These are phyloP conservation scores for Mucor saturninus DNA, from an alignment of 371 early-diverging fungal genomes.

Conservation along the genomic window DNA sequence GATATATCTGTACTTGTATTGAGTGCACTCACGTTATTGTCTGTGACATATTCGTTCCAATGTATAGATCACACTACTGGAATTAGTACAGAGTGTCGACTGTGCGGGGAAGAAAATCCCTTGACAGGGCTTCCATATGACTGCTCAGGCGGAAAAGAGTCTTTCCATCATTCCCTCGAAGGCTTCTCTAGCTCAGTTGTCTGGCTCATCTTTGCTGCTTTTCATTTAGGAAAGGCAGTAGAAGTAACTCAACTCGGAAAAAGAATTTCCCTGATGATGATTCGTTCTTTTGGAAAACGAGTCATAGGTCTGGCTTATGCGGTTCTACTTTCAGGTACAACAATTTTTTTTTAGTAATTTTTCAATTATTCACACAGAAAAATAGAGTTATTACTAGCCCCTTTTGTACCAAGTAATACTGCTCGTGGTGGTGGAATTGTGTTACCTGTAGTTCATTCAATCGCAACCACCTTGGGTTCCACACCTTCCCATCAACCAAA, in stretches of 20 bases:
- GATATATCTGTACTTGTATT: slow-evolving; percentile 62
- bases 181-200: slow-evolving; percentile 68
- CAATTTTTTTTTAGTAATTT: background rate
- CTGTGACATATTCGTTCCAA: slow-evolving; percentile 63
- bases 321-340: slow-evolving; percentile 54
- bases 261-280: slow-evolving; percentile 60
- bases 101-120: slow-evolving; percentile 50
- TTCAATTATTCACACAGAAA: background rate
- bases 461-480: slow-evolving; percentile 58
- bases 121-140: slow-evolving; percentile 38
- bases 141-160: slow-evolving; percentile 59
- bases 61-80: slow-evolving; percentile 59
- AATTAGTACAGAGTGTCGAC: slow-evolving; percentile 52
- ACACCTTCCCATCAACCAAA: slow-evolving; percentile 39
- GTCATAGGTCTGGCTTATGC: slow-evolving; percentile 67
- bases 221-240: slow-evolving; percentile 72
- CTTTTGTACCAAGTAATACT: slow-evolving; percentile 76
- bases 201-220: slow-evolving; percentile 76
- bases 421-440: slow-evolving; percentile 80
- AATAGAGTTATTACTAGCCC: slow-evolving; percentile 64
- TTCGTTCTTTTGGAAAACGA: slow-evolving; percentile 58
- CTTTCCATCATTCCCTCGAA: slow-evolving; percentile 59
- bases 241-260: slow-evolving; percentile 63
- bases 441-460: slow-evolving; percentile 68
- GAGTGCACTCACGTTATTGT: slow-evolving; percentile 54